Conservation (phyloP, 768 basidiomycete genomes). For the Trametes gibbosa region DNA sequence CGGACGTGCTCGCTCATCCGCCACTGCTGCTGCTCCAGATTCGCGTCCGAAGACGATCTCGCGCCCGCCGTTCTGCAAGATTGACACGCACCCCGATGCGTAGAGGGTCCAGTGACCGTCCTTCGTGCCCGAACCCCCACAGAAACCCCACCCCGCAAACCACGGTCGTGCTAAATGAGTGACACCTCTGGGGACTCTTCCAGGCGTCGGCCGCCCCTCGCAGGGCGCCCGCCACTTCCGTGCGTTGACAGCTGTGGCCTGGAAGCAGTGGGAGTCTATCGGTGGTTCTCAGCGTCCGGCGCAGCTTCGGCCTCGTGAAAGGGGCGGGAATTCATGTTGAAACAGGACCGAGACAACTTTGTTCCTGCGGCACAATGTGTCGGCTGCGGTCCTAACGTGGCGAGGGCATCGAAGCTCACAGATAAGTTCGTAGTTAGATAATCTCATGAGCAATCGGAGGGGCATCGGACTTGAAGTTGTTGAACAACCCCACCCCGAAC, state of each 20-base stretch:
- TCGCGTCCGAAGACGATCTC: not conserved
- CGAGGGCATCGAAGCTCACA: not conserved
- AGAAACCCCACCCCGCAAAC: constrained; percentile 3
- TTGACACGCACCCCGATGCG: constrained; percentile 13
- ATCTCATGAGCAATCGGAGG: too few species aligned
- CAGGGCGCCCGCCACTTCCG: not conserved
- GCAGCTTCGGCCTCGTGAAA: constrained; percentile 6
- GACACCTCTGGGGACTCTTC: not conserved
- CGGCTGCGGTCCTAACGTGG: constrained; percentile 1
- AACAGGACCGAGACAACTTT: constrained; percentile 3
- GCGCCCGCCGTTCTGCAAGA: constrained; percentile 1
- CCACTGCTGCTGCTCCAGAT: not conserved
- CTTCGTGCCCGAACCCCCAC: not conserved
- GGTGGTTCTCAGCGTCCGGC: not conserved
- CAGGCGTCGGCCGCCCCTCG: constrained; percentile 14
- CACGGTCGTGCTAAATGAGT: not conserved
- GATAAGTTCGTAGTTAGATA: not conserved
- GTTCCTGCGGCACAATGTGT: constrained; percentile 5
- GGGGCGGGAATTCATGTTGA: constrained; percentile 6
- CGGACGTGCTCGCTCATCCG: constrained; percentile 16
- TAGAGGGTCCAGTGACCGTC: constrained; percentile 11
- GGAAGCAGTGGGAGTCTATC: not conserved
- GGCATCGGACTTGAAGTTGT: not conserved
- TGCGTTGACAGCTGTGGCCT: not conserved
- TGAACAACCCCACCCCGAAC: not conserved